Base-by-base conservation (phyloP, 305 asterid genomes). In the Stenogyne calaminthoides region DNA sequence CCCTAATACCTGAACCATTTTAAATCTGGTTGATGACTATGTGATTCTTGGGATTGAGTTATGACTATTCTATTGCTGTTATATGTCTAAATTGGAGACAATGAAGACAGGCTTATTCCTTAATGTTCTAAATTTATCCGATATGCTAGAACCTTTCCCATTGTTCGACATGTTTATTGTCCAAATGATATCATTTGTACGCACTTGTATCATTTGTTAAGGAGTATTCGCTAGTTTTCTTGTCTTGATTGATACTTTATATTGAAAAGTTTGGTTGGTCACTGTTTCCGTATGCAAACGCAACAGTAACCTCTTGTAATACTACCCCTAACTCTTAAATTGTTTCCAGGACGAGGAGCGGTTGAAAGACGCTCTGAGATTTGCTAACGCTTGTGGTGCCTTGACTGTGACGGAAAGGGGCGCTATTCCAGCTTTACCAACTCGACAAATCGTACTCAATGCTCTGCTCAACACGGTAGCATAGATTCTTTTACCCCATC, bases 391-490 rank as follows among this genome's bases (percentile, higher is more conserved):
- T 22, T 92, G 97, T 67, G 99, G 99, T n/a, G 98, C 97, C 60
- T 79, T 95, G 78, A 92, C 98, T 25, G 98, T 94, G 80, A 92
- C 74, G 29, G 99, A 92, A 77, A 84, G 99, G 80, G 96, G 98
- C 10, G 98, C 99, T 36, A 92, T 95, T 83, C 99, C 99, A 2
- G 96, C 99, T 73, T 81, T 95, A 91, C 99, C 98, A n/a, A 85
- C 90, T 27, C 84, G 76, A 76, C 85, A 85, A 80, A 80, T 80
- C 37, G 99, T 92, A 47, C 87, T 85, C 36, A 78, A 80, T 49
- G 75, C 91, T 73, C 78, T 94, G 72, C 89, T 90, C 78, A 84
- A 90, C 61, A 67, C 81, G 1, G 92, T 82, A 32, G 84, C 83
- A 3, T 91, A 85, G 81, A 40, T 37, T 40, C 54, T 55, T 34